Percentiles rank a stretch among this genome's conserved stretches.
These are phyloP conservation scores for Arabidopsis hybrid DNA, from an alignment of 441 rosid genomes.

Conservation along the genomic window DNA sequence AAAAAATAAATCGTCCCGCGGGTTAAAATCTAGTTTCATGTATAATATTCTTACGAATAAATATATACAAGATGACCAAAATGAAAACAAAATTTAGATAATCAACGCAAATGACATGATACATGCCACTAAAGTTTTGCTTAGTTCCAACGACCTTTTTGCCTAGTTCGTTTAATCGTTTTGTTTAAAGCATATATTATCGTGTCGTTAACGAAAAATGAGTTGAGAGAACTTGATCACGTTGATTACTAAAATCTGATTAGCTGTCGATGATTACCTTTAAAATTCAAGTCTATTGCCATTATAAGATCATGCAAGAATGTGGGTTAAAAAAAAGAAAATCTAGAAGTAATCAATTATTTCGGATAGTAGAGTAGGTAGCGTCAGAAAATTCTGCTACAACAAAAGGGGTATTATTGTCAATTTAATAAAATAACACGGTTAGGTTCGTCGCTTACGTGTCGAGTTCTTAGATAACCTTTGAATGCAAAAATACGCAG, in stretches of 20 bases:
- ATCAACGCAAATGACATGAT: slow-evolving; percentile 6
- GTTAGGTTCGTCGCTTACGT: slow-evolving; percentile 47
- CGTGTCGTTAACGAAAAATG: slow-evolving; percentile 29
- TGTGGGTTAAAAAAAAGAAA: slow-evolving; percentile 22
- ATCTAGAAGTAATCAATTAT: slow-evolving; percentile 24
- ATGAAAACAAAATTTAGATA: neutral
- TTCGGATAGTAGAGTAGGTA: slow-evolving; percentile 25
- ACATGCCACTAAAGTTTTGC: neutral
- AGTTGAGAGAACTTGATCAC: slow-evolving; percentile 25
- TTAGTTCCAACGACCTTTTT: neutral
- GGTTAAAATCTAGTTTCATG: no score
- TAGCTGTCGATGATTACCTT: slow-evolving; percentile 10
- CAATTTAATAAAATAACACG: slow-evolving; percentile 23
- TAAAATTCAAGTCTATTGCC: neutral
- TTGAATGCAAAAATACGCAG: slow-evolving; percentile 25
- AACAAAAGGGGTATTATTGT: slow-evolving; percentile 35
- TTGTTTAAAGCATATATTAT: neutral
- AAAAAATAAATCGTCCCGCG: no score
- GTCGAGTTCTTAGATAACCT: slow-evolving; percentile 36
- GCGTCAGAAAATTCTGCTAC: slow-evolving; percentile 26
- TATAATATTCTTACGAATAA: no score
- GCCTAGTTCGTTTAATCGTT: neutral
- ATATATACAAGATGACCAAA: no score
- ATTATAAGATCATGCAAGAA: slow-evolving; percentile 41
- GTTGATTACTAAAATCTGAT: slow-evolving; percentile 16